phyloP scores from a whole-genome alignment of 176 grass and related monocot genomes.

The Thalia dealbata region DNA sequence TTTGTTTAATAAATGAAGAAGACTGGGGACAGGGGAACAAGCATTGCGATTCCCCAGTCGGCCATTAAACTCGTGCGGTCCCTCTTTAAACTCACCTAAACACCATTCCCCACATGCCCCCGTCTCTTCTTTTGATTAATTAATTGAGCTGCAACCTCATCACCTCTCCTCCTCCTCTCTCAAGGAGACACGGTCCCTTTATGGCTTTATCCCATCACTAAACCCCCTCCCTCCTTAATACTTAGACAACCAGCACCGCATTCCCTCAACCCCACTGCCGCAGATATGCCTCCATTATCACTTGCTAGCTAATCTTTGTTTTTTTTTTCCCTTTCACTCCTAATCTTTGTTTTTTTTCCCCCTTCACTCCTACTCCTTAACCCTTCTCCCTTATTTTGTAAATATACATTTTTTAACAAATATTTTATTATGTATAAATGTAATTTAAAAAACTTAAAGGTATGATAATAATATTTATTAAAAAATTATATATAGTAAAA shows the following conservation, averaged over 20 bases:
- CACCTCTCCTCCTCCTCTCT: background rate
- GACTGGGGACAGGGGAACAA: too few relatives aligned
- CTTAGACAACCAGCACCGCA: too few relatives aligned
- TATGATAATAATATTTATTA: too few relatives aligned
- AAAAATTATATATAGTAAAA: too few relatives aligned
- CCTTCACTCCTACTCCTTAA: background rate
- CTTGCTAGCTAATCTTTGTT: too few relatives aligned
- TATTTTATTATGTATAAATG: too few relatives aligned
- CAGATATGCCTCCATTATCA: background rate
- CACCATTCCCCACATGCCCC: background rate
- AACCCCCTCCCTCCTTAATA: too few relatives aligned
- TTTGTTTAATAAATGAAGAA: too few relatives aligned
- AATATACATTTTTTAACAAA: too few relatives aligned
- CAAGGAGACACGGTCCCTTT: background rate
- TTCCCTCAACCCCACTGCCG: slow-evolving; percentile 6
- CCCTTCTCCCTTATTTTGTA: too few relatives aligned
- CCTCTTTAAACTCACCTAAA: background rate
- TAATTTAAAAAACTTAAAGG: too few relatives aligned
- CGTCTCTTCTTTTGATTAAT: background rate
- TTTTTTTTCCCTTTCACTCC: background rate
- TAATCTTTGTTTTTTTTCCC: background rate
- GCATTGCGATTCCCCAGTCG: background rate
- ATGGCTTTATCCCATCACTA: background rate
- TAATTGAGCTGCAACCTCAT: background rate
- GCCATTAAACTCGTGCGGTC: background rate